Base-by-base conservation (phyloP, 305 asterid genomes). In the Fraxinus platypoda region DNA sequence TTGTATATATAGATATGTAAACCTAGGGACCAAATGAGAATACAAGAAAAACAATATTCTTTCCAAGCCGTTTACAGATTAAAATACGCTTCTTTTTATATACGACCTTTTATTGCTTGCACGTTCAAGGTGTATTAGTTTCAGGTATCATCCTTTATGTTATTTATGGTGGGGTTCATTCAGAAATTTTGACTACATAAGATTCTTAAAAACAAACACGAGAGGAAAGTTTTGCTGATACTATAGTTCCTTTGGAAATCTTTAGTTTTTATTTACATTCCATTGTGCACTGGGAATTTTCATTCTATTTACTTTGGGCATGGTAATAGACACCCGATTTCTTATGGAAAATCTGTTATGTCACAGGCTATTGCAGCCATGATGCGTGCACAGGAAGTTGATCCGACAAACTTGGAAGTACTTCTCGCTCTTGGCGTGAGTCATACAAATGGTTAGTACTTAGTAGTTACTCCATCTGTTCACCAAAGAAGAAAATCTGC, bases 391-490 rank as follows among this genome's bases (percentile, higher is more conserved):
- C 98, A 95, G 79, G 98, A 92, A 89, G 99, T 87, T 80, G 97
- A 97, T 90, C 94, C 99, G 6, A 89, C 97, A 84, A 97, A 97
- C 88, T 85, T 97, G 88, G 99, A 97, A 92, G 99, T 97, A 81
- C 97, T 97, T 85, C 98, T 97, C 64, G 94, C 99, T 75, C 98
- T 97, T 89, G 99, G 99, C 66, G 99, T 97, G 88, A 97, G 99
- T 81, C 97, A 97, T 87, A 97, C 99, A 72, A 97, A 97, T 90
- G 99, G 99, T 95, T 38, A 85, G 97, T 92, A 83, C 59, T 85
- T 82, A 77, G 97, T 93, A 83, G 66, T 85, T 82, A 80, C 82
- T 80, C 73, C 83, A 26, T 74, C 64, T 41, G 66, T 78, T 76
- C 74, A 76, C 19, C 62, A 41, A 72, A 71, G 41, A 41, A 71